phyloP scores from a whole-genome alignment of 352 stramenopile species.

The Phytophthora hibernalis region DNA sequence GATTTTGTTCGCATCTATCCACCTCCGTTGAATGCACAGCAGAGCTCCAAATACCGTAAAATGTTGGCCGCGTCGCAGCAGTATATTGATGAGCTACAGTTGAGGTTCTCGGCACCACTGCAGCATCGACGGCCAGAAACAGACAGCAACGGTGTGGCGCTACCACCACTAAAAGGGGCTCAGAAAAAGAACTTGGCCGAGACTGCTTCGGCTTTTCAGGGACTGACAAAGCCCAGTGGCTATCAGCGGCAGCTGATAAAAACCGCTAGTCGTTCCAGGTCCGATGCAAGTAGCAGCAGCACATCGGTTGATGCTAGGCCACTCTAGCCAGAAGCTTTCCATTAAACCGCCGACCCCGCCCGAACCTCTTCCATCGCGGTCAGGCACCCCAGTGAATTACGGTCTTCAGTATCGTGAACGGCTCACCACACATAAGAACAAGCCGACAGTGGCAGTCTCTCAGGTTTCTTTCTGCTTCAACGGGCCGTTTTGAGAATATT shows the following conservation, averaged over 20 bases:
- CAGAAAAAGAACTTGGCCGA: constrained; percentile 66
- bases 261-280: constrained; percentile 62
- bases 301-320: constrained; percentile 83
- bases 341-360: constrained; percentile 79
- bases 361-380: constrained; percentile 51
- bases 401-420: constrained; percentile 83
- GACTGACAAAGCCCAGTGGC: constrained; percentile 77
- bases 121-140: constrained; percentile 69
- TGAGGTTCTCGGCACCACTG: constrained; percentile 79
- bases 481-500: constrained; percentile 26
- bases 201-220: constrained; percentile 85
- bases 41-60: constrained; percentile 72
- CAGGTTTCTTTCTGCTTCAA: constrained; percentile 79
- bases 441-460: constrained; percentile 77
- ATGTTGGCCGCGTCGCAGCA: constrained; percentile 85
- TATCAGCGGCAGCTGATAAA: constrained; percentile 50
- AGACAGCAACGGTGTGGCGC: constrained; percentile 38
- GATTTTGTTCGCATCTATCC: constrained; percentile 81
- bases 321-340: constrained; percentile 84
- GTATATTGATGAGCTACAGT: constrained; percentile 82
- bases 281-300: constrained; percentile 80
- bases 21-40: constrained; percentile 31
- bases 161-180: constrained; percentile 66
- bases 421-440: constrained; percentile 75
- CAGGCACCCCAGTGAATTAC: constrained; percentile 69